Base-by-base conservation (phyloP, 1,284 basidiomycete genomes). In the Fomitopsis pinicola region DNA sequence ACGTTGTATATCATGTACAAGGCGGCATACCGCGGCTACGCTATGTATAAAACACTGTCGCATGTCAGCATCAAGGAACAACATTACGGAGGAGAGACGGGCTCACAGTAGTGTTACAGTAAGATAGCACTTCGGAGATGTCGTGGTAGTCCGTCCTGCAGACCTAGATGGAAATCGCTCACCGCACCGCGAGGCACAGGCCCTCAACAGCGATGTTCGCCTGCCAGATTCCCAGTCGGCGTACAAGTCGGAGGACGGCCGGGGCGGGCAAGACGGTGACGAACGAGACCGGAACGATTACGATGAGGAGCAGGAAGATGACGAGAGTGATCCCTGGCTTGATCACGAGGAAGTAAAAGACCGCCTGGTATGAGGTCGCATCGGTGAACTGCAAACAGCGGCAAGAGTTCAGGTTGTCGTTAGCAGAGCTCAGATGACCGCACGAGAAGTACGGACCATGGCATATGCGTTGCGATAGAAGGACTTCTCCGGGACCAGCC, bases 291-390 rank as follows among this genome's bases (percentile, higher is more conserved):
- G 89, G 76, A n/a, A 84, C 81, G 59, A 89, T 63, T 15, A 83
- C 73, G 19, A 89, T 42, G 52, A 91, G 71, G 15, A 77, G 66
- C 15, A 90, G 69, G 5, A 82, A 81, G 35, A 92, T 75, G 19
- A 88, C 75, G n/a, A 92, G 72, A 3, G 89, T 91, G 71, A 92
- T 88, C 42, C 83, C 80, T 2, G 91, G 88, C 72, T 92, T 92
- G 77, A 92, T 86, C 59, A 92, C 87, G 60, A 92, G 80, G 74
- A 92, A 92, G 72, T 92, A 92, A 77, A 92, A 92, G 5, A 92
- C 78, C 0, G 91, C 86, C 75, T 89, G 88, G 71, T 91, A 92
- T 28, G 89, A 88, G 14, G 87, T 89, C 45, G 87, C 76, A 68
- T 92, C 90, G 50, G 86, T 86, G 71, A 92, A 91, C 89, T 91